Conservation (phyloP, 2,329 filamentous ascomycete genomes). For the Rhynchosporium agropyri region DNA sequence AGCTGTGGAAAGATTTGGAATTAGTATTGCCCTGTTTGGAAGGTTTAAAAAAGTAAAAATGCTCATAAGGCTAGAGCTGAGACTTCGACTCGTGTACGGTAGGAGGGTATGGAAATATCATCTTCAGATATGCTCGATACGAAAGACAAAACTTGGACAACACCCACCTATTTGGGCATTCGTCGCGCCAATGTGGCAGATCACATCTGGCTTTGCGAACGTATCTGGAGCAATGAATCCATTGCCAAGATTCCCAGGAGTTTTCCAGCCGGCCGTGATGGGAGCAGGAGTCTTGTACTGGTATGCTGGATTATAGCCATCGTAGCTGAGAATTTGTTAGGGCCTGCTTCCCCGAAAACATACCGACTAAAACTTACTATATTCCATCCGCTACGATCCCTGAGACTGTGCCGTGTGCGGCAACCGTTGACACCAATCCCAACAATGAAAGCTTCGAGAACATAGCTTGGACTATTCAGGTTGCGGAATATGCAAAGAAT, state of each 20-base stretch:
- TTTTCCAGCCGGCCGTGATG: conserved; percentile 56
- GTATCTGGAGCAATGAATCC: conserved; percentile 53
- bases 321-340: conserved; percentile 40
- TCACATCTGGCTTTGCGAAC: conserved; percentile 56
- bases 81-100: too few species aligned
- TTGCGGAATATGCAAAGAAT: conserved; percentile 10
- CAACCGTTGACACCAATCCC: conserved; percentile 31
- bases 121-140: too few species aligned
- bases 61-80: too few species aligned
- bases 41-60: too few species aligned
- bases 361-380: conserved; percentile 30
- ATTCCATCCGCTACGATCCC: conserved; percentile 39
- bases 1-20: conserved; percentile 40
- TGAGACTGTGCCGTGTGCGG: conserved; percentile 38
- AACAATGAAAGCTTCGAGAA: conserved; percentile 27
- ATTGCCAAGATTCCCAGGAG: conserved; percentile 51
- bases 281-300: conserved; percentile 44
- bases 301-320: conserved; percentile 39
- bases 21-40: too few species aligned
- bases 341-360: neutral
- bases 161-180: conserved; percentile 44
- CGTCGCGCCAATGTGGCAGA: conserved; percentile 61
- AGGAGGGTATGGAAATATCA: too few species aligned
- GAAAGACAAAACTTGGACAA: too few species aligned
- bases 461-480: conserved; percentile 20